Evolutionary conservation across 495 filamentous ascomycete genomes (phyloP), one percentile per base, ranked within the genome.

Genomic region (Xeromyces bisporus): DNA sequence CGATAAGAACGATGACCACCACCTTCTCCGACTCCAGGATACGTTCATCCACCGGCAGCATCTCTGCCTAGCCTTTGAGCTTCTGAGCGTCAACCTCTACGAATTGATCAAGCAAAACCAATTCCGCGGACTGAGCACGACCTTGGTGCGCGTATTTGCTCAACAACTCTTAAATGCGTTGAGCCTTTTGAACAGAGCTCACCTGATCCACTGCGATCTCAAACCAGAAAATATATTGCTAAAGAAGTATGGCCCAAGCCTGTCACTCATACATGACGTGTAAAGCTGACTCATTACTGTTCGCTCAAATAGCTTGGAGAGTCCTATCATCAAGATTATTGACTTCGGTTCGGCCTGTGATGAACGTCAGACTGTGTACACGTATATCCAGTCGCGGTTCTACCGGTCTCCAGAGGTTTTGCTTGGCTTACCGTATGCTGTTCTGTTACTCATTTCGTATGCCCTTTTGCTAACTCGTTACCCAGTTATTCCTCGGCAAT

Each of bases 71-170:
- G 89, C 93, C 29, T 99, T 99, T 47, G 91, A 99, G 58, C 61
- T 99, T 32, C 68, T 99, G 33, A 94, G 86, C 44, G 91, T 99
- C 40, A 99, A 99, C 46, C 56, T 99, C 31, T 99, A 99, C 58
- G 91, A 99, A 53, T 64, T 99, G 29, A 99, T 99, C 56, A 99
- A 99, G 57, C 91, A 99, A 49, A 99, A 99, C 49, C 91, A 99
- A 46, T 99, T 99, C 70, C 75, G 91, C 29, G 91, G 91, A 18
- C 53, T 99, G 26, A 96, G 91, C 58, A 99, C 91, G 9, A 99
- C 91, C 0, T 73, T 99, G 18, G 91, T 99, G 7, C 76, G 91
- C 29, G 91, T 99, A 14, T 99, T 99, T 60, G 91, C 91, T 12
- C 91, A 96, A 50, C 91, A 99, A 58, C 58, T 99, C 17, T 60